A percentile compares a stretch with the other conserved stretches of the same genome.
These are phyloP conservation scores for Penicillium hordei DNA, from an alignment of 2,329 filamentous ascomycete species.

Conservation along the genomic window DNA sequence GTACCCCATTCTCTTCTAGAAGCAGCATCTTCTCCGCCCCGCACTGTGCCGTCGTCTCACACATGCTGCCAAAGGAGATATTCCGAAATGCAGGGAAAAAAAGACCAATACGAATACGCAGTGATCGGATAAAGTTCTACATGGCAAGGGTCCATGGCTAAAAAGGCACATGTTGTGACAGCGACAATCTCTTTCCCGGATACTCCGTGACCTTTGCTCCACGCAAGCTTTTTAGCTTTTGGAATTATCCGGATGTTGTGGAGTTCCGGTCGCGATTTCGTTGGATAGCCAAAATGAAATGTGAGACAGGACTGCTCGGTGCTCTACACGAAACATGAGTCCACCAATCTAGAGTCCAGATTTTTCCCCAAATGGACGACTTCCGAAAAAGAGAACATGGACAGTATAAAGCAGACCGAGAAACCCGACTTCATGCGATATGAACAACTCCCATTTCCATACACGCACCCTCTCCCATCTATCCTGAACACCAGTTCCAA, in stretches of 20 bases:
- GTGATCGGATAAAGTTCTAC: background rate
- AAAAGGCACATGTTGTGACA: background rate
- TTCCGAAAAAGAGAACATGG: background rate
- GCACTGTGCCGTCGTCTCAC: constrained; percentile 14
- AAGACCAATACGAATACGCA: too few species aligned
- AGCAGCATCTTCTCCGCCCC: background rate
- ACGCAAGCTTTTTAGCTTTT: background rate
- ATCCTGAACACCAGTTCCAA: background rate
- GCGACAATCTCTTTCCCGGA: constrained; percentile 1
- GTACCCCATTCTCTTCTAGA: constrained; percentile 9
- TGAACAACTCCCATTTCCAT: constrained; percentile 1
- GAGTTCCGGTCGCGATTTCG: background rate
- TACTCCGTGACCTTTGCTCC: background rate
- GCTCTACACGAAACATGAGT: constrained; percentile 19
- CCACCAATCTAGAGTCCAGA: background rate
- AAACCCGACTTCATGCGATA: background rate
- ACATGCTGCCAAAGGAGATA: constrained; percentile 9
- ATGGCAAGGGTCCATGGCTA: background rate
- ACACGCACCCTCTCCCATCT: background rate
- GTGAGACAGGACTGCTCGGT: constrained; percentile 22
- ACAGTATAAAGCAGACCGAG: constrained; percentile 1
- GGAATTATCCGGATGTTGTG: constrained; percentile 10
- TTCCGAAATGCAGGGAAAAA: constrained; percentile 15
- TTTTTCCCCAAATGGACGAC: background rate
- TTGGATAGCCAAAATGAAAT: background rate